Evolutionary conservation across 495 filamentous ascomycete species (phyloP), one percentile per base, ranked within the genome.

Genomic region (Thermochaetoides thermophila): DNA sequence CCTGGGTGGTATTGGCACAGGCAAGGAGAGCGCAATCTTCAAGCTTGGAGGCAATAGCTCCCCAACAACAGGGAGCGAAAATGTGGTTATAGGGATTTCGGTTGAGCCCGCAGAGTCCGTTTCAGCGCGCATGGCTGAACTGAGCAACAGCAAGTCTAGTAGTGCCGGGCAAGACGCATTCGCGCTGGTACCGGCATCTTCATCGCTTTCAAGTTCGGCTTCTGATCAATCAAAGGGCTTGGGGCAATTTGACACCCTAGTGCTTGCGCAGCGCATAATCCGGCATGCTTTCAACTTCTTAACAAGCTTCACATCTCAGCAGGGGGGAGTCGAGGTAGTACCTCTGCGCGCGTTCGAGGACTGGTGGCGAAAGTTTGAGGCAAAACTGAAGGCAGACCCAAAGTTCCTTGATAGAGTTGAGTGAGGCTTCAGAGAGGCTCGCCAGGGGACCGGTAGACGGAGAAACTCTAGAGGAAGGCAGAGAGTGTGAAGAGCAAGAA

Each of bases 361-460:
- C 34, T 99, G 91, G 89, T 99, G 89, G 89, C 65, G 58, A 31
- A 95, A 93, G 57, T 99, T 99, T 63, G 89, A 99, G 72, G 71
- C 71, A 24, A 78, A 73, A 56, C 66, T 96, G 18, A 76, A 84
- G 50, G 60, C 69, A 35, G 89, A 99, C 62, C 91, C 91, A 2
- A 61, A 70, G 6, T 96, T 96, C 56, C 61, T 99, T 44, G 86
- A 96, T 53, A 71, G 82, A 48, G 80, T 78, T 41, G 64, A 68
- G 31, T 68, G 52, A 66, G n/a, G n/a, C n/a, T n/a, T n/a, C n/a
- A n/a, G n/a, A n/a, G n/a, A n/a, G n/a, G n/a, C n/a, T n/a, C n/a
- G n/a, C n/a, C n/a, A n/a, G n/a, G n/a, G n/a, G n/a, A n/a, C n/a
- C n/a, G n/a, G n/a, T n/a, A n/a, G n/a, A n/a, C n/a, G n/a, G n/a